Percentiles rank a stretch among this genome's conserved stretches.
Evolutionary conservation across 192 early-diverging fungal genomes (phyloP).

Genomic region (Linnemannia elongata): DNA sequence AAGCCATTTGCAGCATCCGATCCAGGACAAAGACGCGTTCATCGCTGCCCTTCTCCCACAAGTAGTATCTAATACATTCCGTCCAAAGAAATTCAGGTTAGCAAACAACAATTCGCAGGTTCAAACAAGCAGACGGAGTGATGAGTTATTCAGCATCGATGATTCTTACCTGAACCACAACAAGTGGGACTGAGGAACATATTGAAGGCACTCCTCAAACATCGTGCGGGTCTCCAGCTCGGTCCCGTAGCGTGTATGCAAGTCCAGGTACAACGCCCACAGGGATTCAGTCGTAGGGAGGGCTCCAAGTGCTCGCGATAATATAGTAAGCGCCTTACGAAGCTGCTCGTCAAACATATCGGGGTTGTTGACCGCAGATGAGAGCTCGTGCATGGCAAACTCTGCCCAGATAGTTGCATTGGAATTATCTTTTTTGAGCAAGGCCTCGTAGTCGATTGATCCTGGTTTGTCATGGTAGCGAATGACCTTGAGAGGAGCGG

Average conservation of each 20-base stretch:
- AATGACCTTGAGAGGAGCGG: neutral
- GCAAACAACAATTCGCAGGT: neutral
- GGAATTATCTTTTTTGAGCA: neutral
- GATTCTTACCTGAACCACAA: constrained; percentile 40
- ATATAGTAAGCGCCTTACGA: constrained; percentile 4
- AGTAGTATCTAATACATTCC: constrained; percentile 17
- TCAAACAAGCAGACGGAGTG: neutral
- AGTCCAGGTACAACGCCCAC: constrained; percentile 41
- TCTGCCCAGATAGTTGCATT: constrained; percentile 33
- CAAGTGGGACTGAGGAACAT: constrained; percentile 23
- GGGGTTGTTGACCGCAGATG: neutral
- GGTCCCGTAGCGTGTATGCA: constrained; percentile 12
- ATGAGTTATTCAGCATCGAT: neutral
- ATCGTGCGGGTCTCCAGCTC: constrained; percentile 16
- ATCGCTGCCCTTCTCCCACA: constrained; percentile 26
- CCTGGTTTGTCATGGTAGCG: constrained; percentile 22
- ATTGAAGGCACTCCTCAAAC: constrained; percentile 30
- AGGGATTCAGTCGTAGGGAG: constrained; percentile 21
- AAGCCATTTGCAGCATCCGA: constrained; percentile 36
- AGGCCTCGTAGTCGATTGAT: constrained; percentile 12
- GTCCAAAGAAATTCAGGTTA: neutral
- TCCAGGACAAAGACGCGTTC: constrained; percentile 37
- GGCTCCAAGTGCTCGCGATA: constrained; percentile 11
- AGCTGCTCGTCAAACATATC: neutral
- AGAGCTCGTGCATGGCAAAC: constrained; percentile 18